A percentile compares a stretch with the other conserved stretches of the same genome.
Evolutionary conservation across 495 filamentous ascomycete genomes (phyloP).

Genomic region (Hyaloscypha finlandica): DNA sequence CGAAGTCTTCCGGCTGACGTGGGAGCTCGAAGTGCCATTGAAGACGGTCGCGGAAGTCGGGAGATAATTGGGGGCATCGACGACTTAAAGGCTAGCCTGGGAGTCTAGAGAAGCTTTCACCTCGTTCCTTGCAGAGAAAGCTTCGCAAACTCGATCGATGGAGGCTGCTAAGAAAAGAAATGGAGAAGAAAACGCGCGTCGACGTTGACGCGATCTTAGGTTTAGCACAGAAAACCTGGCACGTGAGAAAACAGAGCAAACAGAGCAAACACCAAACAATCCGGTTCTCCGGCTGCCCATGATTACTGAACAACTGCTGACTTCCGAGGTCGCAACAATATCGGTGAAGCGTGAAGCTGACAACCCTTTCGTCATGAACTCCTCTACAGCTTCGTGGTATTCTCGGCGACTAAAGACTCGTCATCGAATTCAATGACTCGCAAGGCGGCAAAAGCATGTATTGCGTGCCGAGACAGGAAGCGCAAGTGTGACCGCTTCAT

Average conservation of each 20-base stretch:
- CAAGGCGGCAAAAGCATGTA: constrained; percentile 17
- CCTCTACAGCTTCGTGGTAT: background rate
- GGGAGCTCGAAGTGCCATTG: background rate
- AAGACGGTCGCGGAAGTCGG: background rate
- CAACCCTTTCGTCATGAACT: background rate
- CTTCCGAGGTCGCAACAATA: constrained; percentile 8
- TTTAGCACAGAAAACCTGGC: background rate
- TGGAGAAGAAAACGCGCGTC: constrained; percentile 12
- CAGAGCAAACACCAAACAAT: background rate
- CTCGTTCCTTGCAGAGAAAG: background rate
- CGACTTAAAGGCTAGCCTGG: background rate
- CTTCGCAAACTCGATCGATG: constrained; percentile 3
- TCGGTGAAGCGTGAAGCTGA: background rate
- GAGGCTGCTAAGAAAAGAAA: constrained; percentile 18
- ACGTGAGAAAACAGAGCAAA: background rate
- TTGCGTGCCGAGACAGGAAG: constrained; percentile 40
- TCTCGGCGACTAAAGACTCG: background rate
- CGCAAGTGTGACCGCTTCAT: constrained; percentile 47
- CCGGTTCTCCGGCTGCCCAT: background rate
- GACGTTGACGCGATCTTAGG: background rate
- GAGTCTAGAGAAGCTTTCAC: background rate
- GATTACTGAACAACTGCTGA: constrained; percentile 16
- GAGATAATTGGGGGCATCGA: background rate
- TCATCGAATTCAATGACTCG: constrained; percentile 5
- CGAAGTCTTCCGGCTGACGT: background rate